A percentile compares a stretch with the other conserved stretches of the same genome.
phyloP scores from a whole-genome alignment of 352 stramenopile genomes.

The Phytopythium kandeliae region DNA sequence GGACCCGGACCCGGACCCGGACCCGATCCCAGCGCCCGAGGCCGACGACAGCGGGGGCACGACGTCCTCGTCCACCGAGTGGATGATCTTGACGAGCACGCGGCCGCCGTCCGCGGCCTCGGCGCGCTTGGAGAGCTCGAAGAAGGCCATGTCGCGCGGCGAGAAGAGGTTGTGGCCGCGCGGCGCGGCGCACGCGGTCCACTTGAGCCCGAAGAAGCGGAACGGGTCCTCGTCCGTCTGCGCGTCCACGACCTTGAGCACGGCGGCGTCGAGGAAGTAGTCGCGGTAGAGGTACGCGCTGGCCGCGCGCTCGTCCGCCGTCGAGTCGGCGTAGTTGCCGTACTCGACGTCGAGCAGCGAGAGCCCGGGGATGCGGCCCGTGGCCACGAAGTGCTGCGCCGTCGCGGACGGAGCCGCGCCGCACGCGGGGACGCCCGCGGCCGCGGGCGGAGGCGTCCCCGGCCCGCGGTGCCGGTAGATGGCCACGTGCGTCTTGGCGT shows the following conservation, averaged over 20 bases:
- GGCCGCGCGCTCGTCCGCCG: constrained; percentile 52
- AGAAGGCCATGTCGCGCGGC: constrained; percentile 51
- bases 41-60: constrained; percentile 24
- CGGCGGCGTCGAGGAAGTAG: constrained; percentile 60
- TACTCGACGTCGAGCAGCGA: constrained; percentile 65
- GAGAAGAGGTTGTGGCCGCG: constrained; percentile 43
- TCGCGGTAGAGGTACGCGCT: constrained; percentile 54
- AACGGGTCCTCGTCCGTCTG: constrained; percentile 60
- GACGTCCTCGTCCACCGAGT: constrained; percentile 46
- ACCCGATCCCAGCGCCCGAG: constrained; percentile 3
- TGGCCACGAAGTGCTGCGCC: constrained; percentile 41
- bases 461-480: constrained; percentile 39
- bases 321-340: constrained; percentile 65
- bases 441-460: background rate
- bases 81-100: constrained; percentile 55
- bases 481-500: constrained; percentile 38
- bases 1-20: constrained; percentile 11
- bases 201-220: constrained; percentile 76
- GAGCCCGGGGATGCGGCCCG: constrained; percentile 46
- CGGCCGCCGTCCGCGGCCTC: constrained; percentile 20
- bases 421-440: background rate
- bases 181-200: constrained; percentile 45
- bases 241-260: constrained; percentile 56
- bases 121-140: constrained; percentile 57
- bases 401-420: constrained; percentile 7